Conservation (phyloP, 169 alveolate species). For the Plasmodium fragile region DNA sequence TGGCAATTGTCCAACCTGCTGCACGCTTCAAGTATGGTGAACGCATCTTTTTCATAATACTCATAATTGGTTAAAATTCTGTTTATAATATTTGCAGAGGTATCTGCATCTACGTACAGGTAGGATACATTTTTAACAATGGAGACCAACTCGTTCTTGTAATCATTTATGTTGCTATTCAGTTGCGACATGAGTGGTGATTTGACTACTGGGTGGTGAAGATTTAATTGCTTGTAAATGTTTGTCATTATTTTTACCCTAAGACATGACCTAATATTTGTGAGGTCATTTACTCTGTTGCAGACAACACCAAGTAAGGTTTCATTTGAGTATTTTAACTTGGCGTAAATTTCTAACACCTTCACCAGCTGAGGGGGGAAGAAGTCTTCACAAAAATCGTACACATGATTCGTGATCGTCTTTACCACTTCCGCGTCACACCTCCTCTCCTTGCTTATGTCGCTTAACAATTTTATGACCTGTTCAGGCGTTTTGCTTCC, state of each 20-base stretch:
- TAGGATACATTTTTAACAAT: conserved; percentile 53
- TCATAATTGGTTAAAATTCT: conserved; percentile 31
- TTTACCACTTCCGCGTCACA: conserved; percentile 48
- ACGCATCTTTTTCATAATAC: conserved; percentile 47
- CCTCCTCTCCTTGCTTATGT: not conserved
- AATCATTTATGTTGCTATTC: conserved; percentile 49
- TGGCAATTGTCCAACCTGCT: conserved; percentile 32
- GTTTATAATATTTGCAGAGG: conserved; percentile 28
- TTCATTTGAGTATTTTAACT: conserved; percentile 72
- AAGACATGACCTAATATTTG: conserved; percentile 35
- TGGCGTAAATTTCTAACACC: conserved; percentile 46
- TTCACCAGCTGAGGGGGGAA: conserved; percentile 61
- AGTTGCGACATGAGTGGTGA: conserved; percentile 8
- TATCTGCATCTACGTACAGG: conserved; percentile 22
- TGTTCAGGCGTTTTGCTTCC: conserved; percentile 66
- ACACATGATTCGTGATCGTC: conserved; percentile 44
- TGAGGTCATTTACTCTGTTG: conserved; percentile 32
- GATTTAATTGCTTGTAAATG: conserved; percentile 59
- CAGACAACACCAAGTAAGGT: conserved; percentile 53
- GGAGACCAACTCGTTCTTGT: conserved; percentile 37
- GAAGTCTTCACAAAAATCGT: conserved; percentile 56
- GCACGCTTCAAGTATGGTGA: conserved; percentile 30
- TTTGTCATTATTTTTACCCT: conserved; percentile 49
- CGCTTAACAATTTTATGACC: conserved; percentile 18
- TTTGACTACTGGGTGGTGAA: conserved; percentile 63